These are phyloP conservation scores for Botryotinia narcissicola DNA, from an alignment of 2,329 filamentous ascomycete genomes.

Conservation along the genomic window DNA sequence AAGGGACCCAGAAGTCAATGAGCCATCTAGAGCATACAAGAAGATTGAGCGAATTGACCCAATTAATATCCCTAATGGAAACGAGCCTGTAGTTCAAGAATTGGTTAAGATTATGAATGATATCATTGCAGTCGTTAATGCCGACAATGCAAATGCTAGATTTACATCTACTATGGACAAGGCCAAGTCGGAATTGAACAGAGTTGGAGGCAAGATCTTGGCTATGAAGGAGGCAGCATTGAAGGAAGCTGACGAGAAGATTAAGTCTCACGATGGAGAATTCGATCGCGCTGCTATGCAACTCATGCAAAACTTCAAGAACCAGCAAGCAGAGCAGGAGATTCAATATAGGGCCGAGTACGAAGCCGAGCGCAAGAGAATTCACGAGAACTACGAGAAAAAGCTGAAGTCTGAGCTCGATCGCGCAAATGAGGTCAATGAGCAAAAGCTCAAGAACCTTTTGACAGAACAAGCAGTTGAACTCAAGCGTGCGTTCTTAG, in stretches of 20 bases:
- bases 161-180: slow-evolving; percentile 77
- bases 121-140: slow-evolving; percentile 89
- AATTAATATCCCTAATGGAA: slow-evolving; percentile 69
- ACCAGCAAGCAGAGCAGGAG: slow-evolving; percentile 78
- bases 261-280: slow-evolving; percentile 59
- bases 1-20: slow-evolving; percentile 61
- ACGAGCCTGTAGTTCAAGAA: slow-evolving; percentile 87
- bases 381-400: slow-evolving; percentile 74
- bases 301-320: slow-evolving; percentile 83
- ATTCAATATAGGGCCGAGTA: slow-evolving; percentile 83
- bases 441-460: slow-evolving; percentile 79
- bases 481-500: slow-evolving; percentile 80
- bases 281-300: slow-evolving; percentile 87
- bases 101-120: slow-evolving; percentile 94
- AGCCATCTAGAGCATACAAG: slow-evolving; percentile 62
- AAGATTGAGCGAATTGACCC: slow-evolving; percentile 70
- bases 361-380: slow-evolving; percentile 77
- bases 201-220: slow-evolving; percentile 75
- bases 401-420: slow-evolving; percentile 77
- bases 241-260: slow-evolving; percentile 67
- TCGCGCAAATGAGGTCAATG: slow-evolving; percentile 73
- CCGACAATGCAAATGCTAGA: slow-evolving; percentile 73
- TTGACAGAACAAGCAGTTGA: slow-evolving; percentile 87
- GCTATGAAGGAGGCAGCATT: slow-evolving; percentile 70
- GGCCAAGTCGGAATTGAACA: slow-evolving; percentile 78